A percentile compares a stretch with the other conserved stretches of the same genome.
Evolutionary conservation across 2,329 filamentous ascomycete genomes (phyloP).

Genomic region (Cladosporium sp.): DNA sequence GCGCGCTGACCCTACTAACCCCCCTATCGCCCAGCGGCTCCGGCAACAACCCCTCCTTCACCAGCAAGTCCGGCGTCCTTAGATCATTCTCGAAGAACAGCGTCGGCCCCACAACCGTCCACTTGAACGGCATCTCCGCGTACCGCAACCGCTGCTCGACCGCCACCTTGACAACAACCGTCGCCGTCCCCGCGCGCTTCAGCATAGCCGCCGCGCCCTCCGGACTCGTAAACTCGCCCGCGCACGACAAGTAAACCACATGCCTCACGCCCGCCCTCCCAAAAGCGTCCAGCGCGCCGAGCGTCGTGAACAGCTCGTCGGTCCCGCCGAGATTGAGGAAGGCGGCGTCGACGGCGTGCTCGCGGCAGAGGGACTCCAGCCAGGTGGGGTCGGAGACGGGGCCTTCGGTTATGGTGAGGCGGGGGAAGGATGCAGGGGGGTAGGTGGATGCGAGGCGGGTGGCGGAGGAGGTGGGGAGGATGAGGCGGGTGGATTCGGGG

Average conservation of each 20-base stretch:
- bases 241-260: constrained; percentile 24
- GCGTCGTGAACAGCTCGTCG: constrained; percentile 3
- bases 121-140: constrained; percentile 1
- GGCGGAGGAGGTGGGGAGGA: constrained; percentile 4
- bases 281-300: constrained; percentile 52
- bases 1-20: neutral
- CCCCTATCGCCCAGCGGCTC: constrained; percentile 14
- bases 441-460: neutral
- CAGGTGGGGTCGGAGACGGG: constrained; percentile 5
- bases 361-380: neutral
- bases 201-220: neutral
- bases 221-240: constrained; percentile 2
- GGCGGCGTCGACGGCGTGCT: neutral
- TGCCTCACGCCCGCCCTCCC: constrained; percentile 39
- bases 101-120: constrained; percentile 6
- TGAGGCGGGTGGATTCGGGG: neutral
- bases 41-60: constrained; percentile 12
- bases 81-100: constrained; percentile 9
- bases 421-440: neutral
- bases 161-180: constrained; percentile 1
- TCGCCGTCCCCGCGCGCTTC: neutral
- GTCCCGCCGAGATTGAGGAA: constrained; percentile 1
- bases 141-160: neutral
- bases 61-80: neutral
- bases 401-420: constrained; percentile 2